Conservation (phyloP, 768 basidiomycete genomes). For the Coprinopsis cinerea region DNA sequence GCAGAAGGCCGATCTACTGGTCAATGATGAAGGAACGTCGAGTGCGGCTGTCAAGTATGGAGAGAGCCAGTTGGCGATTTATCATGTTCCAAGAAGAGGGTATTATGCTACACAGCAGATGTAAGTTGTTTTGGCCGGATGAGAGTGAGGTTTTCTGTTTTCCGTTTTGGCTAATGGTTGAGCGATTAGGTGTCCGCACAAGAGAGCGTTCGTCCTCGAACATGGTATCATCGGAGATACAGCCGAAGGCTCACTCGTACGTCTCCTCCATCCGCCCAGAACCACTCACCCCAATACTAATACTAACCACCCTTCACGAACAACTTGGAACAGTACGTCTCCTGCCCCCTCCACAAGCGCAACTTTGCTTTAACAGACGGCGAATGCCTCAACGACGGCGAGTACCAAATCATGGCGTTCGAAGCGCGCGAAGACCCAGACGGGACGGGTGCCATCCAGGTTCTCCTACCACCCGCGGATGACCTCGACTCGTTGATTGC, state of each 20-base stretch:
- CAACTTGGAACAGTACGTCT: conserved; percentile 30
- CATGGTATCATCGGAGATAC: conserved; percentile 68
- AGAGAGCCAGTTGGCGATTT: conserved; percentile 64
- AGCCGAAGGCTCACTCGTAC: conserved; percentile 45
- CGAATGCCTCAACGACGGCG: conserved; percentile 50
- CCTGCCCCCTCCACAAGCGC: conserved; percentile 60
- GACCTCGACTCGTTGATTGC: conserved; percentile 59
- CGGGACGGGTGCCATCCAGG: conserved; percentile 29
- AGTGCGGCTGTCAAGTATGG: conserved; percentile 53
- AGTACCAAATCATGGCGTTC: conserved; percentile 58
- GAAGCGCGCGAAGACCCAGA: conserved; percentile 42
- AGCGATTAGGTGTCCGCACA: conserved; percentile 32
- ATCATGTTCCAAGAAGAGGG: conserved; percentile 51
- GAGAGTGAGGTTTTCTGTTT: background rate
- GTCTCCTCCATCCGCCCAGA: conserved; percentile 14
- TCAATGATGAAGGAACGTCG: conserved; percentile 41
- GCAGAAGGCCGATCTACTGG: conserved; percentile 39
- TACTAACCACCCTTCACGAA: too few species aligned
- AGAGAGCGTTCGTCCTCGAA: conserved; percentile 61
- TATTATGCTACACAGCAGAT: conserved; percentile 70
- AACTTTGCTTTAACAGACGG: conserved; percentile 56
- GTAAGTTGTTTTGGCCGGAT: conserved; percentile 14
- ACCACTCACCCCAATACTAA: background rate
- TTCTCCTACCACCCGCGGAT: conserved; percentile 47
- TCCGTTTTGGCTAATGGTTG: background rate